Percentiles rank a stretch among this genome's conserved stretches.
Conservation (phyloP, 345 rosid genomes). For the Citrus unshiu region DNA sequence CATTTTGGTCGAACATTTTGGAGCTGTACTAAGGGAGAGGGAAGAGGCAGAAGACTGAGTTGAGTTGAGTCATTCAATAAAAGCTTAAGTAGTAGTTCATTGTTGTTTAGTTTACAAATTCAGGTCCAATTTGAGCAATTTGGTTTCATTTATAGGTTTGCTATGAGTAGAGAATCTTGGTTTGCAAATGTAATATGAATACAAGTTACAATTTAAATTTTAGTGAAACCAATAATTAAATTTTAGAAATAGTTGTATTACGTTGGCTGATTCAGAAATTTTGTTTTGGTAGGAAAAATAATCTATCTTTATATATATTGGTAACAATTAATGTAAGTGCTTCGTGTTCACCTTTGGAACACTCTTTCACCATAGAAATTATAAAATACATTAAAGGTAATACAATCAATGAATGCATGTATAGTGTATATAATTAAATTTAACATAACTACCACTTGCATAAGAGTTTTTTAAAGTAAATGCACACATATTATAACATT, state of each 20-base stretch:
- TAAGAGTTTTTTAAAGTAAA: no score
- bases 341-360: no score
- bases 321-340: no score
- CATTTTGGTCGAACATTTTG: slow-evolving; percentile 68
- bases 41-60: slow-evolving; percentile 70
- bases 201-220: background rate
- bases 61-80: background rate
- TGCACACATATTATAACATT: accelerated
- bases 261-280: no score
- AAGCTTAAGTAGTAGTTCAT: background rate
- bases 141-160: background rate
- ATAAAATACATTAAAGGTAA: accelerated
- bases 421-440: no score
- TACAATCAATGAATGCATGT: no score
- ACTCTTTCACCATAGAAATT: no score
- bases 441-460: no score
- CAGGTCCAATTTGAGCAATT: background rate
- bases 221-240: no score
- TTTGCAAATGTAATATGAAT: background rate
- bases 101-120: background rate
- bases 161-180: background rate
- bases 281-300: no score
- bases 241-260: no score
- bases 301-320: no score
- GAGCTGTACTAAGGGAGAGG: slow-evolving; percentile 83